phyloP scores from a whole-genome alignment of 2,329 filamentous ascomycete genomes.

The Colletotrichum siamense region DNA sequence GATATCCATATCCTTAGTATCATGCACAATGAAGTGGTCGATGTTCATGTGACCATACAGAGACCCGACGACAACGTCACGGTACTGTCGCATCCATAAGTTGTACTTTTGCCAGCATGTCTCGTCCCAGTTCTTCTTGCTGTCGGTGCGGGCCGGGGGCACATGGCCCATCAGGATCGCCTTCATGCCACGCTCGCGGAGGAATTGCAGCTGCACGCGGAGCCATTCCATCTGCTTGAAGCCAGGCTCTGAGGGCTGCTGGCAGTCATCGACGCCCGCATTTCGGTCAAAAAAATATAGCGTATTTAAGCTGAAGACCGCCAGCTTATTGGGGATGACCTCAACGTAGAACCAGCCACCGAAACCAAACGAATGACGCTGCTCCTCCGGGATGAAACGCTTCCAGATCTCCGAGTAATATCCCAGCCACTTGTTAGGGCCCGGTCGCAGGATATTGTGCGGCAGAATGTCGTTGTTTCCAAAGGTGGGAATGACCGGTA shows the following conservation, averaged over 20 bases:
- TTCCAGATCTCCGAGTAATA: slow-evolving; percentile 81
- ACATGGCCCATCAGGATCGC: slow-evolving; percentile 95
- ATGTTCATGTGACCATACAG: slow-evolving; percentile 98
- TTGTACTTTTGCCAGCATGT: slow-evolving; percentile 98
- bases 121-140: slow-evolving; percentile 92
- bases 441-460: slow-evolving; percentile 88
- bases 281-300: slow-evolving; percentile 97
- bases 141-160: slow-evolving; percentile 83
- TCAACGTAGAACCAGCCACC: slow-evolving; percentile 96
- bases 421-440: slow-evolving; percentile 86
- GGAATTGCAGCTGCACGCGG: slow-evolving; percentile 81
- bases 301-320: slow-evolving; percentile 94
- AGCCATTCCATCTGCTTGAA: slow-evolving; percentile 98
- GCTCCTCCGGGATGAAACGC: slow-evolving; percentile 88
- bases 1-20: slow-evolving; percentile 77
- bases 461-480: slow-evolving; percentile 98
- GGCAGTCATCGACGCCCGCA: slow-evolving; percentile 90
- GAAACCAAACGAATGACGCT: slow-evolving; percentile 87
- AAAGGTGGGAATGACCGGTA: slow-evolving; percentile 88
- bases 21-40: slow-evolving; percentile 94
- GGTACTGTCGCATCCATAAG: slow-evolving; percentile 87
- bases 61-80: slow-evolving; percentile 82
- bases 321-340: slow-evolving; percentile 83
- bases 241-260: slow-evolving; percentile 78
- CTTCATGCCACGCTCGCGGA: slow-evolving; percentile 88